phyloP scores from a whole-genome alignment of 208 protist species.

The Acanthamoeba healyi region DNA sequence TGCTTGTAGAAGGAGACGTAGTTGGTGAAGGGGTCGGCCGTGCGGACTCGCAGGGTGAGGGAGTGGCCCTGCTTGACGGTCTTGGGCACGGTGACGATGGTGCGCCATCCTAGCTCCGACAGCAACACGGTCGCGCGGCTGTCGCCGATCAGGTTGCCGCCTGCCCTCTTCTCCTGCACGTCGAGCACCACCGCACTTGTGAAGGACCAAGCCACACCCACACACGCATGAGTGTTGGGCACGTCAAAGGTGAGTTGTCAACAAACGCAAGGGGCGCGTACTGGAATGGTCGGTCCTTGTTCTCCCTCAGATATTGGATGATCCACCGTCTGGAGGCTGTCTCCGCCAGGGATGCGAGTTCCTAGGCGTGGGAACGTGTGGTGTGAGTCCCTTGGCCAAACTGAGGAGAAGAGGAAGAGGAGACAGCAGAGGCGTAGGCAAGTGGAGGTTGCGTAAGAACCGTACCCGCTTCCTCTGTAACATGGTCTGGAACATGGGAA shows the following conservation, averaged over 20 bases:
- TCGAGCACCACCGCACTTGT: conserved; percentile 53
- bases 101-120: background rate
- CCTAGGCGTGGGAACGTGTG: background rate
- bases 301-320: conserved; percentile 11
- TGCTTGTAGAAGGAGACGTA: conserved; percentile 43
- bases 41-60: conserved; percentile 22
- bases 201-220: no score
- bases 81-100: conserved; percentile 46
- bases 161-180: background rate
- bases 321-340: background rate
- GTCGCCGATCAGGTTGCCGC: conserved; percentile 26
- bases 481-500: conserved; percentile 29
- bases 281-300: conserved; percentile 14
- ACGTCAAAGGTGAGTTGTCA: no score
- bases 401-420: no score
- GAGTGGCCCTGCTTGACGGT: conserved; percentile 16
- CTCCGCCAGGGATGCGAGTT: conserved; percentile 27
- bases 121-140: conserved; percentile 32
- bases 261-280: no score
- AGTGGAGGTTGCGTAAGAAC: no score
- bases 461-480: background rate
- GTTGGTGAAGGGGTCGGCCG: conserved; percentile 3
- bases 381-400: no score
- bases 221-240: no score
- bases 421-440: no score